These are phyloP conservation scores for Phytophthora pseudosyringae DNA, from an alignment of 352 stramenopile species.

Conservation along the genomic window DNA sequence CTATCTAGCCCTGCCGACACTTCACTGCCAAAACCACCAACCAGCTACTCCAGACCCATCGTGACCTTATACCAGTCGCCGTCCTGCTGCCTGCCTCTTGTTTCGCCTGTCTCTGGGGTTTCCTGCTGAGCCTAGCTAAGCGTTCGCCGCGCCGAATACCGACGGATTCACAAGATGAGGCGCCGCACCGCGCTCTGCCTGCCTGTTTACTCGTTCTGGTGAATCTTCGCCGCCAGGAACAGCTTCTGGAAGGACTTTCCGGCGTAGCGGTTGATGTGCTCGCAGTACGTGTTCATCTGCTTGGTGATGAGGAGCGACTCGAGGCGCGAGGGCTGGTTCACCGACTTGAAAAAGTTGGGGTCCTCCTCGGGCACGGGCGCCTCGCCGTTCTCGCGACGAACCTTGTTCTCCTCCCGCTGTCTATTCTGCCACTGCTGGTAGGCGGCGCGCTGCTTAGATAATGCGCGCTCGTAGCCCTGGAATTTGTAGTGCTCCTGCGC, in stretches of 20 bases:
- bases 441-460: constrained; percentile 84
- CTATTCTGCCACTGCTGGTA: constrained; percentile 89
- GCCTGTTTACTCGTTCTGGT: constrained; percentile 72
- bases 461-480: constrained; percentile 87
- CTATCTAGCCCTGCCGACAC: constrained; percentile 33
- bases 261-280: constrained; percentile 92
- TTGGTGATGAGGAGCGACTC: constrained; percentile 92
- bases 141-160: constrained; percentile 15
- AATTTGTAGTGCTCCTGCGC: constrained; percentile 96
- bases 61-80: constrained; percentile 22
- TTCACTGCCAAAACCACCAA: constrained; percentile 26
- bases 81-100: constrained; percentile 23
- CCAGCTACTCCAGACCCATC: constrained; percentile 21
- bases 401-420: constrained; percentile 91
- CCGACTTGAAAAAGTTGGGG: constrained; percentile 86
- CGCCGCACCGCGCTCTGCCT: neutral
- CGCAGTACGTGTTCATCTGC: constrained; percentile 94
- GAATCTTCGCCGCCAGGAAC: constrained; percentile 90
- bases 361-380: constrained; percentile 83
- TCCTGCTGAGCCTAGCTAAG: constrained; percentile 14
- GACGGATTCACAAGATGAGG: constrained; percentile 29
- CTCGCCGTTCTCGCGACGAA: constrained; percentile 78
- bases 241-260: constrained; percentile 93
- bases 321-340: constrained; percentile 87
- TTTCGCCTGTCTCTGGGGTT: constrained; percentile 14